Conservation (phyloP, 192 early-diverging fungal species). For the Backusella luteola region DNA sequence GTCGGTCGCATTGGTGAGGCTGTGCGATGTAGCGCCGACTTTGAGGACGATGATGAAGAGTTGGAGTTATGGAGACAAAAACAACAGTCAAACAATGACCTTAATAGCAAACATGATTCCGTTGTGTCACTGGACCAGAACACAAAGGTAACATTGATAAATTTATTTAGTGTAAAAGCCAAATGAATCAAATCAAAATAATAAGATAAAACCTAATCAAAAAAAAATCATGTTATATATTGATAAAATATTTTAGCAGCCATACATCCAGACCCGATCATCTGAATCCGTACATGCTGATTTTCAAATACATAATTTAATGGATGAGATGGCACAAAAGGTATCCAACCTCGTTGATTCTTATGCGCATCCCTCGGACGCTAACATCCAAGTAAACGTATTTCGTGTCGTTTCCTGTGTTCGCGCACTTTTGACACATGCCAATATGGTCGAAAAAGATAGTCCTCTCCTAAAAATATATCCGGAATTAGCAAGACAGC, state of each 20-base stretch:
- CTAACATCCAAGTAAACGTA: slow-evolving; percentile 13
- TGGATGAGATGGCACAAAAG: not conserved
- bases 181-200: not conserved
- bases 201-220: not conserved
- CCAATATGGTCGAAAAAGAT: slow-evolving; percentile 30
- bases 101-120: not conserved
- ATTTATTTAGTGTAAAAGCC: not conserved
- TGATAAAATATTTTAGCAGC: not conserved
- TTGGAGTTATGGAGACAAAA: slow-evolving; percentile 20
- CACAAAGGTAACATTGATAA: slow-evolving; percentile 14
- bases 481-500: slow-evolving; percentile 33
- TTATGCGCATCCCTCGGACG: not conserved
- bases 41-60: slow-evolving; percentile 34
- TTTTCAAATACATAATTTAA: not conserved
- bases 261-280: not conserved
- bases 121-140: not conserved
- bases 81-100: not conserved
- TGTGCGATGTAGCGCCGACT: slow-evolving; percentile 17
- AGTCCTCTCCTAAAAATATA: slow-evolving; percentile 26
- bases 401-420: slow-evolving; percentile 23
- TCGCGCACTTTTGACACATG: slow-evolving; percentile 17
- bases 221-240: not conserved
- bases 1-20: slow-evolving; percentile 61
- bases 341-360: not conserved
- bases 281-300: not conserved